Conservation (phyloP, 2,329 filamentous ascomycete species). For the Penicillium sp. region DNA sequence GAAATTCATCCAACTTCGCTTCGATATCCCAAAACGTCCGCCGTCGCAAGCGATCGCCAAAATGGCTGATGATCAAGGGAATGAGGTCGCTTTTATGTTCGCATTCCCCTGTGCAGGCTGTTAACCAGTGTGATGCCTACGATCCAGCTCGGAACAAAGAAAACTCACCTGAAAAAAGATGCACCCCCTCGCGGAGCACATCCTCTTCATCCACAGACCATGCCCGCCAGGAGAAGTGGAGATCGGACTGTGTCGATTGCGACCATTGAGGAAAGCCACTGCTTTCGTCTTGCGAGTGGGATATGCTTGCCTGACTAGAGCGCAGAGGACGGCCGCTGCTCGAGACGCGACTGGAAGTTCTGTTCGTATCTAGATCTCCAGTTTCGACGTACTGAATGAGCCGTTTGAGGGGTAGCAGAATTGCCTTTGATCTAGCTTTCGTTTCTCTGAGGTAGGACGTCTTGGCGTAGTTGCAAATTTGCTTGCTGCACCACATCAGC, state of each 20-base stretch:
- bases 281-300: neutral
- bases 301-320: neutral
- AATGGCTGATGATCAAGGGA: slow-evolving; percentile 2
- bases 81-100: neutral
- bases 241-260: neutral
- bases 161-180: slow-evolving; percentile 2
- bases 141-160: neutral
- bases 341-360: neutral
- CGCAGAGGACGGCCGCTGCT: neutral
- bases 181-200: neutral
- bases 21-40: slow-evolving; percentile 4
- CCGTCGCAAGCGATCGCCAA: neutral
- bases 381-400: slow-evolving; percentile 1
- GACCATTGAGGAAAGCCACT: neutral
- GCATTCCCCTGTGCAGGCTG: neutral
- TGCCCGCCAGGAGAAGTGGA: neutral
- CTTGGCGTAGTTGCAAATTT: neutral
- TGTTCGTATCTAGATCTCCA: neutral
- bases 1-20: neutral
- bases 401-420: slow-evolving; percentile 2
- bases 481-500: slow-evolving; percentile 5
- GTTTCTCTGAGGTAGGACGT: neutral
- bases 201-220: slow-evolving; percentile 4
- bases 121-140: neutral
- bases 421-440: neutral